Base-by-base conservation (phyloP, 2,329 filamentous ascomycete genomes). In the Basipetospora chlamydospora region DNA sequence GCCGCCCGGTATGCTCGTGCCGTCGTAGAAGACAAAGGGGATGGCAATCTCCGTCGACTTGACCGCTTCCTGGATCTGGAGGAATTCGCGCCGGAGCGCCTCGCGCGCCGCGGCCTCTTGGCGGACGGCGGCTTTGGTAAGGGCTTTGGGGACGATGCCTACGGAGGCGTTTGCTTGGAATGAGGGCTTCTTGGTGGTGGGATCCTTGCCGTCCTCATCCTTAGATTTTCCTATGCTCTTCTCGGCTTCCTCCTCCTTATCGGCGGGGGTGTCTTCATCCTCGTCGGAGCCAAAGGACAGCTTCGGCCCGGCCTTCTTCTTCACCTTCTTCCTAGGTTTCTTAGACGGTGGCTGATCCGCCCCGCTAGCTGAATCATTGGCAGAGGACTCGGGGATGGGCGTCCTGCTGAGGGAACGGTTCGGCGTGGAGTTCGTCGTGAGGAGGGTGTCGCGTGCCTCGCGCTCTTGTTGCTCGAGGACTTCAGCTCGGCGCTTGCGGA, bases 11-110 rank as follows among this genome's bases (percentile, higher is more conserved):
- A 82, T 80, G 53, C 92, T 88, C 16, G 84, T 84, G 12, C 90
- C 90, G 47, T 96, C 88, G 59, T 95, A 96, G 53, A 96, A 96
- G 3, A 96, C 84, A 55, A 96, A 98, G 0, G 90, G 90, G 22
- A 98, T 79, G 12, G 81, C 69, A 38, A 98, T 82, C 50, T 95
- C 87, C 7, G 86, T 87, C 15, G 75, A 74, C 59, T 92, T 94
- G 45, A 96, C 81, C 0, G 77, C 74, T 42, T 92, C 84, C 53
- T 95, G 90, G 40, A 88, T 70, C 8, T 64, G 64, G 31, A 93
- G 55, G 48, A 94, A 98, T 50, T 96, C 88, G 17, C 77, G 75
- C 26, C 85, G 73, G 28, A 95, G 57, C 0, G 84, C 71, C 11
- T 90, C 84, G 41, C 82, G 71, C 44, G 85, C 75, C 39, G 80